Conservation (phyloP, 2,329 filamentous ascomycete species). For the Neonectria ditissima region DNA sequence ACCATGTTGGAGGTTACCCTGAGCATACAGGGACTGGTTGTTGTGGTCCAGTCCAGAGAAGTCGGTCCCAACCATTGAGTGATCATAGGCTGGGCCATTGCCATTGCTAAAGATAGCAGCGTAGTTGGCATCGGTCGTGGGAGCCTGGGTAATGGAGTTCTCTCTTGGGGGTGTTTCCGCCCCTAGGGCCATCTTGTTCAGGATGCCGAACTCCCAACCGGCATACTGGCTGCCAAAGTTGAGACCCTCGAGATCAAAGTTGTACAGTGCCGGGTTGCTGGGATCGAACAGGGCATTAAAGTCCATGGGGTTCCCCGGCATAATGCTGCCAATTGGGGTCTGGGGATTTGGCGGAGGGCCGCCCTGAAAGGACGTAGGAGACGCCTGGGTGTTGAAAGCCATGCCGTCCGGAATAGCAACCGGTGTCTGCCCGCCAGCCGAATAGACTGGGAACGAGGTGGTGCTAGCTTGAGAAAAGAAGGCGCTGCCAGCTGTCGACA, state of each 20-base stretch:
- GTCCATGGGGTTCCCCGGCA: constrained; percentile 61
- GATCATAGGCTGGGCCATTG: constrained; percentile 63
- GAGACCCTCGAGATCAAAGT: constrained; percentile 93
- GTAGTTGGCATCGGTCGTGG: constrained; percentile 53
- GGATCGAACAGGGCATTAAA: constrained; percentile 83
- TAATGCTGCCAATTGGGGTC: constrained; percentile 61
- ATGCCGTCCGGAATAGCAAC: constrained; percentile 62
- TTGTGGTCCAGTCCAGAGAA: constrained; percentile 65
- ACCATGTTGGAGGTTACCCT: constrained; percentile 71
- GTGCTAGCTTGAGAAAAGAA: constrained; percentile 63
- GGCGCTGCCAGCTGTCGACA: constrained; percentile 56
- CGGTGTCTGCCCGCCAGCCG: constrained; percentile 56
- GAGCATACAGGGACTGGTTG: constrained; percentile 60
- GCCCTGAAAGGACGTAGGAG: constrained; percentile 78
- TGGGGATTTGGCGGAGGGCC: constrained; percentile 62
- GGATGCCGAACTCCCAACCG: constrained; percentile 93
- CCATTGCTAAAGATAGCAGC: constrained; percentile 65
- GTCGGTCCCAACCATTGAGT: constrained; percentile 62
- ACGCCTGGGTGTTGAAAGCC: constrained; percentile 73
- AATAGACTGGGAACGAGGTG: constrained; percentile 64
- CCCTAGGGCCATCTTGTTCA: constrained; percentile 87
- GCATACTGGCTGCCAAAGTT: constrained; percentile 94
- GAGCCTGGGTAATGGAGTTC: constrained; percentile 58
- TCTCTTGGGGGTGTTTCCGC: constrained; percentile 83
- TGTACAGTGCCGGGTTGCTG: constrained; percentile 92